phyloP scores from a whole-genome alignment of 116 monocot species.

The Papilionanthe hybrid region DNA sequence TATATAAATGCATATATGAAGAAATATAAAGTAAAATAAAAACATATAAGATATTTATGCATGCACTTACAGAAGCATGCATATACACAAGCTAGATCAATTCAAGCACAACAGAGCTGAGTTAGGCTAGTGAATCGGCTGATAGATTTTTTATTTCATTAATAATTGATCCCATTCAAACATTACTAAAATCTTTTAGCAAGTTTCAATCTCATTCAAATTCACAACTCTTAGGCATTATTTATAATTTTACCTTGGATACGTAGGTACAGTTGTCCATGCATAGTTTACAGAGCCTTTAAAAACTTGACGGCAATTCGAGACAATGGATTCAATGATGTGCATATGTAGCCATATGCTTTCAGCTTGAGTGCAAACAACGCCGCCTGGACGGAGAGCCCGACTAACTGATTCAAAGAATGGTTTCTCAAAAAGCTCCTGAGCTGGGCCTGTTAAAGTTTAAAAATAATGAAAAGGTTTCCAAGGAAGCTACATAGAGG shows the following conservation, averaged over 20 bases:
- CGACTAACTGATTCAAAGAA: conserved; percentile 51
- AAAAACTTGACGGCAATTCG: conserved; percentile 42
- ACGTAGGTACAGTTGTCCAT: conserved; percentile 65
- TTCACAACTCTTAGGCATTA: neutral
- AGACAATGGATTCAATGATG: conserved; percentile 55
- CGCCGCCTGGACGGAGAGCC: conserved; percentile 56
- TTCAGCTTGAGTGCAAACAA: conserved; percentile 62
- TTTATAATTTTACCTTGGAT: conserved; percentile 34
- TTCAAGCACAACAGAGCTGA: too few species aligned
- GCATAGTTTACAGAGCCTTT: conserved; percentile 61
- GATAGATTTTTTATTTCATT: neutral
- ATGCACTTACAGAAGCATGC: too few species aligned
- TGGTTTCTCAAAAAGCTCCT: conserved; percentile 61
- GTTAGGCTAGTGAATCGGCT: neutral
- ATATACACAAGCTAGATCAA: too few species aligned
- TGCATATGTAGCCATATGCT: conserved; percentile 72
- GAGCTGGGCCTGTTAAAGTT: conserved; percentile 36
- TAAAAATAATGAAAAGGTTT: neutral
- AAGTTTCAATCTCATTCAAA: neutral
- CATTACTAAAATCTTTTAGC: neutral
- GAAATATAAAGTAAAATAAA: too few species aligned
- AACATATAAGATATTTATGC: too few species aligned
- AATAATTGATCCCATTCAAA: neutral
- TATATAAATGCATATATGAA: too few species aligned
- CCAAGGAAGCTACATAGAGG: neutral